A percentile compares a stretch with the other conserved stretches of the same genome.
Conservation (phyloP, 1,284 basidiomycete species). For the Naganishia cerealis region DNA sequence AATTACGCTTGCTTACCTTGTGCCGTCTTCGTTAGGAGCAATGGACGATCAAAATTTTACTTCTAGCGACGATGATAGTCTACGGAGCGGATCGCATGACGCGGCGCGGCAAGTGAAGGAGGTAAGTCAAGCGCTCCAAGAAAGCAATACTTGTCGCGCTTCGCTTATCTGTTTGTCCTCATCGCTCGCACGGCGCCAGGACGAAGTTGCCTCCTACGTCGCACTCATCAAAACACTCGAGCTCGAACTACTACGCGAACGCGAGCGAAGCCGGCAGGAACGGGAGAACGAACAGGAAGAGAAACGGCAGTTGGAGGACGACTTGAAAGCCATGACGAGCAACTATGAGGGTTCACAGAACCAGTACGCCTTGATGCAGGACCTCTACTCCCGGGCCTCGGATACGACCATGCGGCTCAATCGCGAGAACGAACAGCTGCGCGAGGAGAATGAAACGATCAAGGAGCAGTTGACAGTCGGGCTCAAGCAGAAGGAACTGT, state of each 20-base stretch:
- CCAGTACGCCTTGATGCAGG: constrained; percentile 7
- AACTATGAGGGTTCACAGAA: background rate
- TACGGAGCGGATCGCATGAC: constrained; percentile 8
- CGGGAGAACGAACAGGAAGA: background rate
- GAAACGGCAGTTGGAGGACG: constrained; percentile 2
- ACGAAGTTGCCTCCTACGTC: background rate
- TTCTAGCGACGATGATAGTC: constrained; percentile 19
- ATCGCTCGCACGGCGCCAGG: background rate
- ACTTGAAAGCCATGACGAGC: background rate
- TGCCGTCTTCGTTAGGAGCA: background rate
- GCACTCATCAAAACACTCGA: background rate
- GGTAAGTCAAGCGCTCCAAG: background rate
- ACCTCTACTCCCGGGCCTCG: constrained; percentile 16
- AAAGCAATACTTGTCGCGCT: background rate
- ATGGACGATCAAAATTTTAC: constrained; percentile 10
- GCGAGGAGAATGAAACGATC: constrained; percentile 11
- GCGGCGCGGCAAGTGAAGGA: background rate
- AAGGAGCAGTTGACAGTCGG: constrained; percentile 1
- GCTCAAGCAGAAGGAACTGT: constrained; percentile 21
- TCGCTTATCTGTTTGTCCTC: background rate
- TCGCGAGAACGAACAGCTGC: constrained; percentile 17
- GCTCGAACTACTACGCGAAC: constrained; percentile 1
- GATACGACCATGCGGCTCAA: constrained; percentile 17
- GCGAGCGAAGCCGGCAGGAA: background rate
- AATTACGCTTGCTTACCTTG: no score